Base-by-base conservation (phyloP, 2,329 filamentous ascomycete species). In the Aspergillus thermomutatus region DNA sequence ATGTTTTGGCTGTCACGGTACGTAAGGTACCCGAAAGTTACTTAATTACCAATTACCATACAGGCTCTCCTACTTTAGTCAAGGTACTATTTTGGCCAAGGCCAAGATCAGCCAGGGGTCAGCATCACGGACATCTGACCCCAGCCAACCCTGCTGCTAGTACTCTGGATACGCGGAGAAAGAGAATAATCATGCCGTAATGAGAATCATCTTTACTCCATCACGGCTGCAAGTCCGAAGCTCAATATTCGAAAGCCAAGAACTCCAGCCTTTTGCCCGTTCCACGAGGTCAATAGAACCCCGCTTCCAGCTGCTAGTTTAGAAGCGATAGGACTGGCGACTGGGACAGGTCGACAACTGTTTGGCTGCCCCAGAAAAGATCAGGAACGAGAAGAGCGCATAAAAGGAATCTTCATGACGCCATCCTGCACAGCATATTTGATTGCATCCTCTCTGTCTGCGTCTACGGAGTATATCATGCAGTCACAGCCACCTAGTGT, bases 161-260 rank as follows among this genome's bases (percentile, higher is more conserved):
- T 46, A 49, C 54, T 57, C 58, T 52, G 40, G 43, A 49, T 48
- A 43, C 52, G 52, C 58, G 61, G 58, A 57, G 60, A 60, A 54
- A 25, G 17, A 31, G 37, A 37, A 55, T 53, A 57, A 53, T 48
- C 19, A 64, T 65, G 63, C 59, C 62, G 62, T 65, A 65, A 65
- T 65, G 53, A 50, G 60, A 64, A 64, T 56, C 45, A 41, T 41
- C 53, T 45, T n/a, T 50, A 45, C 57, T 63, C 55, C 60, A 60
- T 61, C 56, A 28, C 45, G 9, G 31, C 54, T 48, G 31, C 52
- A 45, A 40, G 28, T 47, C 37, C 47, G 37, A 31, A 53, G 52
- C 53, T 26, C 25, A 27, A 25, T 53, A 58, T 53, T 54, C 51
- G 56, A 58, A 25, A 49, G 58, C 58, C 60, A 60, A 58, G 58